These are phyloP conservation scores for Silybum marianum DNA, from an alignment of 129 eudicot species.

Conservation along the genomic window DNA sequence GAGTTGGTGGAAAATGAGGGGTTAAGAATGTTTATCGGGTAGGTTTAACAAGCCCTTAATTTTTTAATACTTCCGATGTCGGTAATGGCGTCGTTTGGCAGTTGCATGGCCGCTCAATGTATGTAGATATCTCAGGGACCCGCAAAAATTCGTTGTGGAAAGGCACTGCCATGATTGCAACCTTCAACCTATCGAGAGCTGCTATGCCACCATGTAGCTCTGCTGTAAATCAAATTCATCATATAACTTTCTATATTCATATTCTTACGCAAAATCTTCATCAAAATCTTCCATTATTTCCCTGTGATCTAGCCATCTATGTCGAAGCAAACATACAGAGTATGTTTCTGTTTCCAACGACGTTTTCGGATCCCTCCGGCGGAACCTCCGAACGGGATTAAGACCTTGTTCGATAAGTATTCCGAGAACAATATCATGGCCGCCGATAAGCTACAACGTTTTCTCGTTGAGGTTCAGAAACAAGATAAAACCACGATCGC, in stretches of 20 bases:
- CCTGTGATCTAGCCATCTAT: slow-evolving; percentile 29
- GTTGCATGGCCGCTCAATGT: not conserved
- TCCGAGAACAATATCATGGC: slow-evolving; percentile 59
- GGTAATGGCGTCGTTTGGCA: not conserved
- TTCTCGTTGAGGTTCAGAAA: slow-evolving; percentile 61
- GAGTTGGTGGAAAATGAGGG: not conserved
- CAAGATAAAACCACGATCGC: slow-evolving; percentile 51
- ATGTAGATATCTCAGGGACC: slow-evolving; percentile 13
- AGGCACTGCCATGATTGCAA: slow-evolving; percentile 17
- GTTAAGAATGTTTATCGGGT: not conserved
- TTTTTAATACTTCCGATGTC: not conserved
- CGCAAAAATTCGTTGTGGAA: slow-evolving; percentile 12
- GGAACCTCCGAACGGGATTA: slow-evolving; percentile 60
- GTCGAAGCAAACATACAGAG: slow-evolving; percentile 68
- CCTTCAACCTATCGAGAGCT: slow-evolving; percentile 7
- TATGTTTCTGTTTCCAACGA: slow-evolving; percentile 75
- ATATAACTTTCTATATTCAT: slow-evolving; percentile 1
- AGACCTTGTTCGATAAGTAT: slow-evolving; percentile 45
- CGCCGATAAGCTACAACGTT: slow-evolving; percentile 50
- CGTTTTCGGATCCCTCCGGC: slow-evolving; percentile 52
- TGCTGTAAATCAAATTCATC: not conserved
- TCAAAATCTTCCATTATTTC: slow-evolving; percentile 35
- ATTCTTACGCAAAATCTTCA: slow-evolving; percentile 14
- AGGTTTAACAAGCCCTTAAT: not conserved
- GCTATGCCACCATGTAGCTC: not conserved